These are phyloP conservation scores for Cystofilobasidium capitatum DNA, from an alignment of 768 basidiomycete species.

Conservation along the genomic window DNA sequence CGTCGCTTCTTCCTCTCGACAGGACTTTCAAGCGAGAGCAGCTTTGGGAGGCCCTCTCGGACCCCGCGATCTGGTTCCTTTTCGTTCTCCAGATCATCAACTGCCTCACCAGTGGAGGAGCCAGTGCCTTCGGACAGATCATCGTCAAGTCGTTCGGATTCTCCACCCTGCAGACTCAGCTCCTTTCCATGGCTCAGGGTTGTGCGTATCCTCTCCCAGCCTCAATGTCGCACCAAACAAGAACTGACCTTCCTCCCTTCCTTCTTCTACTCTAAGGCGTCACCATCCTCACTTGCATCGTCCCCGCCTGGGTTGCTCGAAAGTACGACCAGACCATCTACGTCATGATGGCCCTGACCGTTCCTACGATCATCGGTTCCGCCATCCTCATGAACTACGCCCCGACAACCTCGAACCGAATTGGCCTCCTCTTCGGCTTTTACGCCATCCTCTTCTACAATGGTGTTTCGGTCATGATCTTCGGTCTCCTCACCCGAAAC, in stretches of 20 bases:
- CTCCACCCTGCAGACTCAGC: background rate
- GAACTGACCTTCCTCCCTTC: background rate
- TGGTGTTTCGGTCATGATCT: background rate
- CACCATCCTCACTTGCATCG: background rate
- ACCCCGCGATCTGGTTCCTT: conserved; percentile 46
- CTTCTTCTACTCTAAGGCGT: background rate
- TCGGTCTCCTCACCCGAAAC: background rate
- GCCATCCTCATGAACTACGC: conserved; percentile 46
- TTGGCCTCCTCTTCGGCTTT: conserved; percentile 44
- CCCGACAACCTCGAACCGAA: conserved; percentile 42
- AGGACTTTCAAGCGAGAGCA: conserved; percentile 44
- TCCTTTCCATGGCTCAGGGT: background rate
- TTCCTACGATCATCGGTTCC: conserved; percentile 31
- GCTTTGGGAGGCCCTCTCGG: conserved; percentile 44
- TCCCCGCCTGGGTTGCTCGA: background rate
- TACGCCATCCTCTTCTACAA: conserved; percentile 11
- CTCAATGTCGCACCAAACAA: too few species aligned
- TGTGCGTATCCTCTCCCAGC: background rate
- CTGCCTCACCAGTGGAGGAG: conserved; percentile 47
- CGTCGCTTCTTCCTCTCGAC: too few species aligned
- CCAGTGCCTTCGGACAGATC: conserved; percentile 48
- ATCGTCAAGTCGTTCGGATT: conserved; percentile 23
- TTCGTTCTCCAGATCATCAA: conserved; percentile 48
- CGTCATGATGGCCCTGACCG: background rate
- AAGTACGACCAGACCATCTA: background rate